Conservation (phyloP, 2,329 filamentous ascomycete genomes). For the Zasmidium citrigriseum region DNA sequence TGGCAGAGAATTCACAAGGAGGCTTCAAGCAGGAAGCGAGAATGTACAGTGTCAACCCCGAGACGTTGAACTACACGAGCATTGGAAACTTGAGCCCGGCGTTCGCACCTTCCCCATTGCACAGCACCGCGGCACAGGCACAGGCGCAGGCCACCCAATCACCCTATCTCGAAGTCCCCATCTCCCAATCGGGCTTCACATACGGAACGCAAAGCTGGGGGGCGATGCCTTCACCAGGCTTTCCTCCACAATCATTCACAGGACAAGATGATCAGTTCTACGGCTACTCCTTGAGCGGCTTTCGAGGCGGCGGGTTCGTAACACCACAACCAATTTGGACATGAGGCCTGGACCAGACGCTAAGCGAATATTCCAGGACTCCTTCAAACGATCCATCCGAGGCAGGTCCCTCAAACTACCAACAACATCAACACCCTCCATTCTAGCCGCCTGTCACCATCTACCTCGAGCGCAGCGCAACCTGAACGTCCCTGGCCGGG, state of each 20-base stretch:
- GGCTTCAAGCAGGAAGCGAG: slow-evolving; percentile 14
- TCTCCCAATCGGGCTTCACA: slow-evolving; percentile 29
- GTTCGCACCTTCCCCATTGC: slow-evolving; percentile 50
- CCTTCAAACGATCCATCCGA: slow-evolving; percentile 19
- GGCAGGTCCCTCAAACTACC: slow-evolving; percentile 22
- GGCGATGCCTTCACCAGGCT: slow-evolving; percentile 35
- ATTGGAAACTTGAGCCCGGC: slow-evolving; percentile 52
- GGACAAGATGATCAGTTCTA: slow-evolving; percentile 44
- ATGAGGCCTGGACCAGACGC: slow-evolving; percentile 26
- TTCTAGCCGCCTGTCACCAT: neutral
- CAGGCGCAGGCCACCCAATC: slow-evolving; percentile 31
- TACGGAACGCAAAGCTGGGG: slow-evolving; percentile 35
- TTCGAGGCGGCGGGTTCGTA: slow-evolving; percentile 39
- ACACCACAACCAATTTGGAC: slow-evolving; percentile 35
- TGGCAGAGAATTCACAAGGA: slow-evolving; percentile 21
- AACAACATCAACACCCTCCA: slow-evolving; percentile 11
- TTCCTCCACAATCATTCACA: slow-evolving; percentile 35
- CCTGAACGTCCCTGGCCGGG: neutral
- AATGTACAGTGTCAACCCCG: slow-evolving; percentile 22
- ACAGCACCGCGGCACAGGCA: slow-evolving; percentile 32
- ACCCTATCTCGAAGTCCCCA: slow-evolving; percentile 48
- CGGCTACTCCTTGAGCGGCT: slow-evolving; percentile 28
- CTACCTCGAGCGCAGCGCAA: neutral
- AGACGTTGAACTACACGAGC: slow-evolving; percentile 29
- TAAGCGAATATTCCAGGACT: slow-evolving; percentile 32